Evolutionary conservation across 768 basidiomycete genomes (phyloP).

Genomic region (Russula brevipes): DNA sequence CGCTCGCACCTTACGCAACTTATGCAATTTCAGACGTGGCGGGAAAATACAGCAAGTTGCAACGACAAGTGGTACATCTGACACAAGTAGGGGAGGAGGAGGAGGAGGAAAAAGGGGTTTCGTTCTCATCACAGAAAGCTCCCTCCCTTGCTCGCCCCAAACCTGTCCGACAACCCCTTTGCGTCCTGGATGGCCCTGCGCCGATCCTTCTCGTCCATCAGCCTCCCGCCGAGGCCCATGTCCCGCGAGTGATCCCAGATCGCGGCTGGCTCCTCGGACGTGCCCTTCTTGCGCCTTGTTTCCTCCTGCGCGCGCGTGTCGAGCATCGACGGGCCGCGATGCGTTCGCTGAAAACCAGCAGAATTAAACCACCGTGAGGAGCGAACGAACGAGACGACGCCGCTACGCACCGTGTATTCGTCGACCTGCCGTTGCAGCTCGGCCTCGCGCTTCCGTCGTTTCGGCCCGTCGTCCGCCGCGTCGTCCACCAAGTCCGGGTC

Average conservation of each 20-base stretch:
- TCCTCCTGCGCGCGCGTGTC: slow-evolving; percentile 41
- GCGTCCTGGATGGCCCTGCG: slow-evolving; percentile 76
- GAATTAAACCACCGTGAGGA: not conserved
- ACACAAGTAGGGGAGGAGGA: too few species aligned
- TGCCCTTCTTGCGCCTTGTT: slow-evolving; percentile 39
- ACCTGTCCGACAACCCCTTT: slow-evolving; percentile 74
- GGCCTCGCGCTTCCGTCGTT: slow-evolving; percentile 59
- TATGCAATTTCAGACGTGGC: too few species aligned
- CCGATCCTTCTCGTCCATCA: slow-evolving; percentile 87
- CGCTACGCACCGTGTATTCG: slow-evolving; percentile 61
- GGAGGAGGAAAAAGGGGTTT: too few species aligned
- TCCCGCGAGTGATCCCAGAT: slow-evolving; percentile 94
- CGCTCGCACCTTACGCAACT: not conserved
- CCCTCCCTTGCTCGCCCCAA: slow-evolving; percentile 67
- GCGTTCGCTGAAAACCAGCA: slow-evolving; percentile 25
- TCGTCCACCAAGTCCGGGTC: slow-evolving; percentile 35
- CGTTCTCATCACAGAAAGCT: slow-evolving; percentile 44
- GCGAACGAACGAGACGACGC: not conserved
- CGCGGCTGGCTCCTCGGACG: slow-evolving; percentile 49
- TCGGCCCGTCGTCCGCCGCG: slow-evolving; percentile 41
- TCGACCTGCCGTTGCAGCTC: slow-evolving; percentile 70
- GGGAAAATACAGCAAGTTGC: not conserved
- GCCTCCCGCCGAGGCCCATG: slow-evolving; percentile 79
- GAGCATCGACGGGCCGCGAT: slow-evolving; percentile 28
- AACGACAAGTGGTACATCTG: not conserved